Evolutionary conservation across 2,329 filamentous ascomycete genomes (phyloP).

Genomic region (Aspergillus carbonarius): DNA sequence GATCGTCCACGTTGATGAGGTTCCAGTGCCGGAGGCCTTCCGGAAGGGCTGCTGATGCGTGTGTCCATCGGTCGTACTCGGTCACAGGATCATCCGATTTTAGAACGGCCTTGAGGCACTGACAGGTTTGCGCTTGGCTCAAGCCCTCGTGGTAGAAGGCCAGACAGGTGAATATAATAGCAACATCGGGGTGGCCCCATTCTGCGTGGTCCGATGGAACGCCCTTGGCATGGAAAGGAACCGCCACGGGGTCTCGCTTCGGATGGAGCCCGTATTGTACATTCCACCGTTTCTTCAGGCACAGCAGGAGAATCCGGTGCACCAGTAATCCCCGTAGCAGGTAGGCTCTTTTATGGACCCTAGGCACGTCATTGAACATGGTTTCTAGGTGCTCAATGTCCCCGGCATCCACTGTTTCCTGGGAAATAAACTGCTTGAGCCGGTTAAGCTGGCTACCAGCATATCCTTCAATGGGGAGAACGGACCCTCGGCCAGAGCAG

Average conservation of each 20-base stretch:
- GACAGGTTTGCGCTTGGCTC: conserved; percentile 48
- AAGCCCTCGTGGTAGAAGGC: conserved; percentile 67
- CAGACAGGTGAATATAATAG: conserved; percentile 64
- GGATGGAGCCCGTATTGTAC: conserved; percentile 64
- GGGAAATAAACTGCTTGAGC: conserved; percentile 37
- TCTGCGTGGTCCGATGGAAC: conserved; percentile 62
- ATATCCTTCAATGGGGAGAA: conserved; percentile 24
- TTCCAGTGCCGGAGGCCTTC: conserved; percentile 53
- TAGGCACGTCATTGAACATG: conserved; percentile 34
- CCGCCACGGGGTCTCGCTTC: conserved; percentile 50
- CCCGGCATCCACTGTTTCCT: conserved; percentile 18
- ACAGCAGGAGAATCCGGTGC: conserved; percentile 59
- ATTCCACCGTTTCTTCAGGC: conserved; percentile 64
- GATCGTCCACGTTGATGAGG: conserved; percentile 60
- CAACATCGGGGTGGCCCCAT: conserved; percentile 67
- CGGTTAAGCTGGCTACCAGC: conserved; percentile 18
- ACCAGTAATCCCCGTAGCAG: conserved; percentile 64
- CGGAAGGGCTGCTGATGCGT: conserved; percentile 44
- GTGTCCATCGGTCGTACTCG: conserved; percentile 56
- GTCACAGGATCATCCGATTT: conserved; percentile 57
- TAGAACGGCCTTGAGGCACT: conserved; percentile 52
- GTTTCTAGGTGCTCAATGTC: conserved; percentile 20
- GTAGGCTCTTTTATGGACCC: conserved; percentile 43
- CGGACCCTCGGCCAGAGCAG: conserved; percentile 29
- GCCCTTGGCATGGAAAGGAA: conserved; percentile 68